phyloP scores from a whole-genome alignment of 176 grass and related monocot genomes.

The Paspalum vaginatum region DNA sequence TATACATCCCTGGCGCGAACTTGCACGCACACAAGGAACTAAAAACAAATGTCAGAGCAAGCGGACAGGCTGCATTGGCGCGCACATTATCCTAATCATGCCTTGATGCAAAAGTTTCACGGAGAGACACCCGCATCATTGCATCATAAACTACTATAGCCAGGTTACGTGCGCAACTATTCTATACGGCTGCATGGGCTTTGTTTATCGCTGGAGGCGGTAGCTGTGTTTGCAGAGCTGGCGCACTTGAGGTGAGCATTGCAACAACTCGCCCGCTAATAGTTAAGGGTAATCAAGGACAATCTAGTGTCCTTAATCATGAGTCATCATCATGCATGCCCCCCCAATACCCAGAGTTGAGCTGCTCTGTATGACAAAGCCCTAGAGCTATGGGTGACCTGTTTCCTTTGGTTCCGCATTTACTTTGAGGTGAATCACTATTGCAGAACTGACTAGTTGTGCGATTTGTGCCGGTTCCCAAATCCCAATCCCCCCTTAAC shows the following conservation, averaged over 20 bases:
- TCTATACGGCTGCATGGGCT: slow-evolving; percentile 16
- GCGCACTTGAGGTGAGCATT: slow-evolving; percentile 54
- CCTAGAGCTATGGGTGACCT: too few relatives aligned
- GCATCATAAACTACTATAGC: slow-evolving; percentile 27
- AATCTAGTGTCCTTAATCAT: slow-evolving; percentile 51
- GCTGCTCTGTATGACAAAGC: neutral
- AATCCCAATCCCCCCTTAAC: too few relatives aligned
- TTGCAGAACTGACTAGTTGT: too few relatives aligned
- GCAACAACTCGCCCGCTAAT: slow-evolving; percentile 28
- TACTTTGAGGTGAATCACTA: too few relatives aligned
- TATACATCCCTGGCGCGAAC: slow-evolving; percentile 8
- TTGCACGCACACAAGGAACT: slow-evolving; percentile 1
- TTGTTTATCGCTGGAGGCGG: slow-evolving; percentile 35
- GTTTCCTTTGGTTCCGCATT: too few relatives aligned
- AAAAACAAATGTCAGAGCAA: neutral
- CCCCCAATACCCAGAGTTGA: neutral
- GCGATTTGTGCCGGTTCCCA: too few relatives aligned
- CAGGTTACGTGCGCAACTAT: slow-evolving; percentile 56
- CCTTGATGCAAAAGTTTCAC: slow-evolving; percentile 27
- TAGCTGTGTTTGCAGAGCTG: slow-evolving; percentile 29
- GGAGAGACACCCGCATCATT: slow-evolving; percentile 23
- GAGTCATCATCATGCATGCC: slow-evolving; percentile 33
- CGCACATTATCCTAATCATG: slow-evolving; percentile 38
- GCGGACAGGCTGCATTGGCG: slow-evolving; percentile 50
- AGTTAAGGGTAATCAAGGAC: slow-evolving; percentile 27